phyloP scores from a whole-genome alignment of 257 asterid species.

The Anisodus acutangulus region DNA sequence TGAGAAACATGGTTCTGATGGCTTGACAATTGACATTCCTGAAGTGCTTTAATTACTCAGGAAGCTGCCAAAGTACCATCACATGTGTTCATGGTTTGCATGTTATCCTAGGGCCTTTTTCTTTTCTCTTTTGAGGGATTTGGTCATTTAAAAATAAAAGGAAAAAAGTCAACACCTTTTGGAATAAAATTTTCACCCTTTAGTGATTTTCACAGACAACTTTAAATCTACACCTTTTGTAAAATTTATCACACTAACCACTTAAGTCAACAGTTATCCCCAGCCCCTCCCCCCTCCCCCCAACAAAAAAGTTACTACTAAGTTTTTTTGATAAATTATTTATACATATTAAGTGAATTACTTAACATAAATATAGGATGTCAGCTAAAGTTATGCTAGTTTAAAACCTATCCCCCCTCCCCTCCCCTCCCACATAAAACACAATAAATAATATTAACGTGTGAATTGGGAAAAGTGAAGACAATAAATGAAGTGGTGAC shows the following conservation, averaged over 20 bases:
- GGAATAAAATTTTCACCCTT: background rate
- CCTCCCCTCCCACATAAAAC: no score
- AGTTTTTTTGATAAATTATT: no score
- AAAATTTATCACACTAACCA: background rate
- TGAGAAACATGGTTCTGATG: slow-evolving; percentile 22
- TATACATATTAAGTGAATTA: no score
- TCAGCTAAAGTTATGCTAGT: no score
- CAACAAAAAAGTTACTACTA: no score
- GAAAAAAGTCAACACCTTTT: slow-evolving; percentile 8
- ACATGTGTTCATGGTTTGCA: background rate
- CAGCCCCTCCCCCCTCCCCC: background rate
- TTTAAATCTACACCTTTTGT: background rate
- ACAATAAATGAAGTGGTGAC: slow-evolving; percentile 40
- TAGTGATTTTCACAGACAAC: slow-evolving; percentile 1
- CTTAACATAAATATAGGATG: no score
- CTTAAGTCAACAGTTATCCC: background rate
- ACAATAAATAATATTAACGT: background rate
- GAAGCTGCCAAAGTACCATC: slow-evolving; percentile 12
- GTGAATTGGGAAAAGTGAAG: background rate
- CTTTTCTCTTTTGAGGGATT: no score
- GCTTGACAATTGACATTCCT: slow-evolving; percentile 31
- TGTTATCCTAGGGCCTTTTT: slow-evolving; percentile 25
- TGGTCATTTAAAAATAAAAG: no score
- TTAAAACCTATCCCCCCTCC: no score
- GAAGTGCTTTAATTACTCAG: background rate